A percentile compares a stretch with the other conserved stretches of the same genome.
phyloP scores from a whole-genome alignment of 768 basidiomycete genomes.

The Leccinellum albellum region DNA sequence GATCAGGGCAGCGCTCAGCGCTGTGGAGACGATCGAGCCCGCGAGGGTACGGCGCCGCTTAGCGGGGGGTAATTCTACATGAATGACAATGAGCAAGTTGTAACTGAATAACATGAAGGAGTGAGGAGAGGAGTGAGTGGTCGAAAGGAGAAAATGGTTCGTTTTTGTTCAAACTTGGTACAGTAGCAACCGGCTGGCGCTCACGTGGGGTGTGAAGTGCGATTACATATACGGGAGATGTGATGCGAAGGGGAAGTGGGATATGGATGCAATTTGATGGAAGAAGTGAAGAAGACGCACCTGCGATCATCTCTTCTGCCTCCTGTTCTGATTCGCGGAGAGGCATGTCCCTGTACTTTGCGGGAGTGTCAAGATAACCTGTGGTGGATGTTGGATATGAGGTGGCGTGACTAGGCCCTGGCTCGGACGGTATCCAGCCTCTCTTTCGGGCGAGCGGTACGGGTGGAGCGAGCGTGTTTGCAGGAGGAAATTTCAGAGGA shows the following conservation, averaged over 20 bases:
- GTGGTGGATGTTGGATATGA: conserved; percentile 50
- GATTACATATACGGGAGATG: conserved; percentile 20
- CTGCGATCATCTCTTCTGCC: conserved; percentile 44
- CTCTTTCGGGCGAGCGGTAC: conserved; percentile 51
- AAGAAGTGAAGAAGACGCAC: conserved; percentile 33
- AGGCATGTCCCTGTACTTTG: conserved; percentile 49
- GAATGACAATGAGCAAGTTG: conserved; percentile 43
- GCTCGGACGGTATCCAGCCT: conserved; percentile 67
- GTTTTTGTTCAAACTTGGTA: conserved; percentile 12
- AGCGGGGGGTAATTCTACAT: conserved; percentile 70
- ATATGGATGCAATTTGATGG: conserved; percentile 26
- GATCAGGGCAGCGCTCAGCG: conserved; percentile 80
- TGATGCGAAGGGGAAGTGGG: conserved; percentile 5
- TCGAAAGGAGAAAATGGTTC: conserved; percentile 11
- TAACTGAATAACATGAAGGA: conserved; percentile 32
- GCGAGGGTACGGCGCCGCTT: conserved; percentile 81
- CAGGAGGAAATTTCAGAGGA: conserved; percentile 14
- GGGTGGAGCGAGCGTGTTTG: conserved; percentile 31
- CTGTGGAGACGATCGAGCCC: conserved; percentile 79
- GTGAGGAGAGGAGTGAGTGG: conserved; percentile 7
- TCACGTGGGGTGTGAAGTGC: conserved; percentile 17
- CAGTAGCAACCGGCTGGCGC: conserved; percentile 1
- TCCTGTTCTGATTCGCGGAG: conserved; percentile 34
- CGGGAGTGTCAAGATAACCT: conserved; percentile 69
- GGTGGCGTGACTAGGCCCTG: conserved; percentile 51